phyloP scores from a whole-genome alignment of 129 eudicot genomes.

The Daucus carota region DNA sequence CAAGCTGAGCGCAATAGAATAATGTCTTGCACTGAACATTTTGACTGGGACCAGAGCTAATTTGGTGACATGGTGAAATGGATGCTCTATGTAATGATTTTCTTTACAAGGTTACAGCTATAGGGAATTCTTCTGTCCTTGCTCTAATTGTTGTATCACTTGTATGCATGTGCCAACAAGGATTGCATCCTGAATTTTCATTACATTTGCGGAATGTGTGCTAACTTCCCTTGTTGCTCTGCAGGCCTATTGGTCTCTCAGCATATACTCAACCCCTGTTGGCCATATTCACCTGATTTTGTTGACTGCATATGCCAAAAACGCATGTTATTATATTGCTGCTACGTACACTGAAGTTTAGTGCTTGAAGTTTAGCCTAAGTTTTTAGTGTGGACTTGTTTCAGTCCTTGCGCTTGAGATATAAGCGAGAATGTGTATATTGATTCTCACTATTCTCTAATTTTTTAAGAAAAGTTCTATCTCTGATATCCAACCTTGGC shows the following conservation, averaged over 20 bases:
- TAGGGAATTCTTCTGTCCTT: background rate
- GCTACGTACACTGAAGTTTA: no score
- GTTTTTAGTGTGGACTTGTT: no score
- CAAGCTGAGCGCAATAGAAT: background rate
- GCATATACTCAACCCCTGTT: no score
- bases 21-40: background rate
- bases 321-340: no score
- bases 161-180: background rate
- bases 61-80: background rate
- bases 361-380: no score
- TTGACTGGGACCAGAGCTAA: background rate
- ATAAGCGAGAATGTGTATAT: no score
- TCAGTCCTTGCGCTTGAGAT: no score
- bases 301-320: background rate
- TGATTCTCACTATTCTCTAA: no score
- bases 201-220: background rate
- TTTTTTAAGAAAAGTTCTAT: no score
- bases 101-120: background rate
- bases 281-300: background rate
- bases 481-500: no score
- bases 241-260: background rate
- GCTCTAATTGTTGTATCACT: constrained; percentile 5
- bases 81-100: background rate
- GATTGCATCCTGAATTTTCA: background rate
- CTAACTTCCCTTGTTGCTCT: background rate